Evolutionary conservation across 1,139 yeast species (phyloP).

Genomic region (Diutina mesorugosa): DNA sequence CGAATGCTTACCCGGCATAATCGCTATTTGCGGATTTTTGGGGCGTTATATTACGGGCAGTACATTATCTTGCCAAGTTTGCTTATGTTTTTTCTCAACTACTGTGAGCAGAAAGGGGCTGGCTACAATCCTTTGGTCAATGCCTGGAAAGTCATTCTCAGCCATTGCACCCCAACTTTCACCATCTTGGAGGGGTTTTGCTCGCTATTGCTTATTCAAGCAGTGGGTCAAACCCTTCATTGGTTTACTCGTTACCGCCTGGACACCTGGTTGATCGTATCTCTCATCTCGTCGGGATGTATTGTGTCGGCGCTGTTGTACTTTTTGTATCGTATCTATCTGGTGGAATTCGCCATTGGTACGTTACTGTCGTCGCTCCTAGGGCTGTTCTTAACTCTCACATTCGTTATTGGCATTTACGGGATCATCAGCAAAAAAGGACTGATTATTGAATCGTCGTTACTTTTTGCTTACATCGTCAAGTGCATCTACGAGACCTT

Average conservation of each 20-base stretch:
- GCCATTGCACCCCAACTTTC: conserved; percentile 78
- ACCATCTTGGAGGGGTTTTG: conserved; percentile 89
- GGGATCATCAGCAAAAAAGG: conserved; percentile 81
- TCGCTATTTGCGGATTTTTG: conserved; percentile 38
- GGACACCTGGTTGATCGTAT: conserved; percentile 71
- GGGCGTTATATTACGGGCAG: conserved; percentile 64
- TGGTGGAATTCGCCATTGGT: conserved; percentile 59
- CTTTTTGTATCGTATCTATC: conserved; percentile 73
- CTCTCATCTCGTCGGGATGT: conserved; percentile 62
- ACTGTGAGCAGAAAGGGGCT: conserved; percentile 25
- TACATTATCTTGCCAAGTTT: conserved; percentile 76
- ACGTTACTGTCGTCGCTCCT: conserved; percentile 68
- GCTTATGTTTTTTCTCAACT: conserved; percentile 57
- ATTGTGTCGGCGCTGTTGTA: conserved; percentile 66
- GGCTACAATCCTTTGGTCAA: conserved; percentile 13
- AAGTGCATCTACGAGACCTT: conserved; percentile 86
- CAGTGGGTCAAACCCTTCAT: conserved; percentile 70
- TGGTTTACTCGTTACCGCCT: conserved; percentile 61
- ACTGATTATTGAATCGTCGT: conserved; percentile 76
- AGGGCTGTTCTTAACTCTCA: conserved; percentile 73
- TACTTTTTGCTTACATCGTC: conserved; percentile 80
- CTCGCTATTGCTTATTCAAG: conserved; percentile 77
- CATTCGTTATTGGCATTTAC: conserved; percentile 62
- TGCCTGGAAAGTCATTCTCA: conserved; percentile 55
- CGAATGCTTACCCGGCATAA: conserved; percentile 41